Evolutionary conservation across 2,329 filamentous ascomycete genomes (phyloP), one percentile per base, ranked within the genome.

Genomic region (Trichoderma pleuroti): DNA sequence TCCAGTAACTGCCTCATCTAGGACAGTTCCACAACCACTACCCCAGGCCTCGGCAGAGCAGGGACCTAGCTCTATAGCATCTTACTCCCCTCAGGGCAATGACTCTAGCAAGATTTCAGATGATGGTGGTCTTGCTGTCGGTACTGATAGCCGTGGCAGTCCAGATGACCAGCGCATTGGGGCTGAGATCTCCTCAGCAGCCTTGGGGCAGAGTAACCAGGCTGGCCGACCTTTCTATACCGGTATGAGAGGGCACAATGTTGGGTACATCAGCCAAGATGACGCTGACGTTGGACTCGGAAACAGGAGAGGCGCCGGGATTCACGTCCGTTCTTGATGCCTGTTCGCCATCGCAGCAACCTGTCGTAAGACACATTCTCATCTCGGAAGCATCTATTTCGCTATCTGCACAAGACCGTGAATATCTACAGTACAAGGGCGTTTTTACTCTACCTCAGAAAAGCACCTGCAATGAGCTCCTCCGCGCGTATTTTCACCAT

Each of bases 401-500:
- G 21, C n/a, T 64, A 18, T 52, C 61, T 5, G 49, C 49, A 5
- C 49, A 67, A 21, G 54, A 67, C 8, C 30, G 46, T 26, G 64
- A 54, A 36, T 67, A 67, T 59, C 49, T 67, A 12, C 49, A 39
- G 26, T 59, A n/a, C 8, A 59, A 67, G 34, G 64, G 49, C 0
- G 64, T 67, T 16, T 67, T 67, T 11, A 56, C 64, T 18, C 4
- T 67, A 7, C 64, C 64, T 14, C 46, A 59, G 7, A 59, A 30
- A 28, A 67, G 24, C 21, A 59, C 54, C n/a, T 67, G 64, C 49
- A 59, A 67, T 28, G 64, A 54, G 14, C 64, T 67, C 5, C 49
- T 67, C 3, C 46, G 46, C 11, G 64, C 64, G 9, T 68, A 68
- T n/a, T 68, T 68, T 12, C 66, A 68, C 46, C 66, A 68, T 62